Conservation (phyloP, 305 asterid species). For the Striga hermonthica region DNA sequence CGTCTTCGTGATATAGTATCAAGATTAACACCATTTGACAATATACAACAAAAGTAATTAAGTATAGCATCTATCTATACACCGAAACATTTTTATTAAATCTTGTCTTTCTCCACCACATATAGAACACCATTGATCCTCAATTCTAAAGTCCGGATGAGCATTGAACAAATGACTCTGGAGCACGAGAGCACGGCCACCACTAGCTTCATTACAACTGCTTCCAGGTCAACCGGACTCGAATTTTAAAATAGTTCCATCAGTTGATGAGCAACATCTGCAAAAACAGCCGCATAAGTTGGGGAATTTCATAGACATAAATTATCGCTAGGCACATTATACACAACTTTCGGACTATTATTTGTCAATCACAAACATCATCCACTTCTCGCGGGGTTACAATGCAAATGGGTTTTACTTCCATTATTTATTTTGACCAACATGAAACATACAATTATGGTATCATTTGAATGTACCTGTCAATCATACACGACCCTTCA, state of each 20-base stretch:
- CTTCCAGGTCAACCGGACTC: neutral
- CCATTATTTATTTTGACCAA: neutral
- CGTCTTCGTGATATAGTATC: slow-evolving; percentile 15
- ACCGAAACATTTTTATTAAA: slow-evolving; percentile 22
- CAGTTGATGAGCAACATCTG: slow-evolving; percentile 83
- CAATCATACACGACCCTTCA: neutral
- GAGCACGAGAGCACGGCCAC: neutral
- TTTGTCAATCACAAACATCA: no score
- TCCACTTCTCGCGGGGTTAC: no score
- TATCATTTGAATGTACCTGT: neutral
- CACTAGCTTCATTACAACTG: slow-evolving; percentile 7
- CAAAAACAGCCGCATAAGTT: slow-evolving; percentile 27
- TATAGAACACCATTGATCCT: slow-evolving; percentile 20
- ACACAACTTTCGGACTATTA: neutral
- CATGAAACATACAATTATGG: no score
- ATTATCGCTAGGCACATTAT: neutral
- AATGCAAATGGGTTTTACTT: neutral
- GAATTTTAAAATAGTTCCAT: slow-evolving; percentile 60
- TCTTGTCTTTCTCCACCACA: slow-evolving; percentile 33
- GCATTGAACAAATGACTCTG: neutral
- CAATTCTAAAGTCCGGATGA: neutral
- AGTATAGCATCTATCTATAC: slow-evolving; percentile 23
- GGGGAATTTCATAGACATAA: neutral
- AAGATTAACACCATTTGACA: slow-evolving; percentile 17
- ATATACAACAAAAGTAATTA: slow-evolving; percentile 7